Conservation (phyloP, 1,284 basidiomycete genomes). For the Thecaphora frezii region DNA sequence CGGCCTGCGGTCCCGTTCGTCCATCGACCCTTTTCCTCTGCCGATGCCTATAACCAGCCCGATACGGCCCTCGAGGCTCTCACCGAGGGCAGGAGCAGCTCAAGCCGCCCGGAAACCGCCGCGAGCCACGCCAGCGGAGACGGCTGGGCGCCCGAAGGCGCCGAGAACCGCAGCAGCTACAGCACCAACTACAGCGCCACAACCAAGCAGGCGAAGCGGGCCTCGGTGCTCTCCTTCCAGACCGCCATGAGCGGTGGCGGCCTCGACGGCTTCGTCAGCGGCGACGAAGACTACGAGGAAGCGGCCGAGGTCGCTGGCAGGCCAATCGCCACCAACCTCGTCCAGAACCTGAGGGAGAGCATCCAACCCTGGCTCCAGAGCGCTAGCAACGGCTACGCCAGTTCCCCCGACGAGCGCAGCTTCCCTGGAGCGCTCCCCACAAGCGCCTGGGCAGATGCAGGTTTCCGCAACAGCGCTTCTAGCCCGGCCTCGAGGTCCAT, state of each 20-base stretch:
- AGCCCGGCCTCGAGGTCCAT: neutral
- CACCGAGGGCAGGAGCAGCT: neutral
- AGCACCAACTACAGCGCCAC: slow-evolving; percentile 19
- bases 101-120: slow-evolving; percentile 29
- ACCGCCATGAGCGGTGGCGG: slow-evolving; percentile 43
- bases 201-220: slow-evolving; percentile 31
- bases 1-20: neutral
- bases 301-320: slow-evolving; percentile 1
- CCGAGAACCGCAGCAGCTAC: slow-evolving; percentile 33
- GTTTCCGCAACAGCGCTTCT: neutral
- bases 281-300: slow-evolving; percentile 20
- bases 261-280: slow-evolving; percentile 27
- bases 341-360: neutral
- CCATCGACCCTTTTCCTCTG: slow-evolving; percentile 28
- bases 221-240: slow-evolving; percentile 49
- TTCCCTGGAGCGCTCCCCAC: slow-evolving; percentile 27
- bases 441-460: slow-evolving; percentile 24
- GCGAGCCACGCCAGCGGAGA: slow-evolving; percentile 34
- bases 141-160: slow-evolving; percentile 25
- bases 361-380: slow-evolving; percentile 27
- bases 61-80: slow-evolving; percentile 21
- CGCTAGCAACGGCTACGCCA: slow-evolving; percentile 9
- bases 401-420: slow-evolving; percentile 23
- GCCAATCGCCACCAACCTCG: slow-evolving; percentile 1
- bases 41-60: slow-evolving; percentile 32